Evolutionary conservation across 306 rosid genomes (phyloP), one percentile per base, ranked within the genome.

Genomic region (Glycyrrhiza uralensis): DNA sequence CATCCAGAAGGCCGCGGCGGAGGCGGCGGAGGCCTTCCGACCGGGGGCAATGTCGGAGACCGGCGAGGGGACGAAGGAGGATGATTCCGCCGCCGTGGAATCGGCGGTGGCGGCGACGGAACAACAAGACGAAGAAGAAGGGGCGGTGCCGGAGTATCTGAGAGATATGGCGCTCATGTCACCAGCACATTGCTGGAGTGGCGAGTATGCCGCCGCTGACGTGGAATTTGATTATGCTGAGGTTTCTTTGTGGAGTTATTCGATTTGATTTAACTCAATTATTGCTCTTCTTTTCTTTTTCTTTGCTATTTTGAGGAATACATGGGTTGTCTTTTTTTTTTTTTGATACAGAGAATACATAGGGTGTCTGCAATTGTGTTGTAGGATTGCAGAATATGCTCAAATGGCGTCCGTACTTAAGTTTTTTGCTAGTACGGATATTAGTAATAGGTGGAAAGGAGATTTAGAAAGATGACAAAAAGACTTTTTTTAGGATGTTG

Each of bases 1-100:
- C 28, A 91, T 94, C 15, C 99, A 88, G 80, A 85, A 73, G 80
- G 83, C 97, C 0, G 96, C 97, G 0, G 84, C 95, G 0, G 79
- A 80, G 51, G 99, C 97, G 1, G 99, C 96, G 0, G 97, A 94
- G 88, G 83, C 81, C 1, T 94, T 94, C 59, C 81, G 97, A 2
- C 89, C 85, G 0, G 61, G 72, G 45, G 19, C 0, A 7, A 87
- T 71, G 29, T 49, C 7, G 24, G 83, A 65, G 7, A 38, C 4
- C 2, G 74, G 42, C 15, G 60, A 55, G 1, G 58, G 32, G 13
- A 56, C 33, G 14, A 54, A 3, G 32, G 60, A 6, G n/a, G 41
- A 3, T 29, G 69, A 20, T 19, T 2, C 10, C 19, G 1, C 8
- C 24, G 8, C 3, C 18, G 1, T 1, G 64, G 24, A 13, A 4